Conservation (phyloP, 305 asterid species). For the Fraxinus baroniana region DNA sequence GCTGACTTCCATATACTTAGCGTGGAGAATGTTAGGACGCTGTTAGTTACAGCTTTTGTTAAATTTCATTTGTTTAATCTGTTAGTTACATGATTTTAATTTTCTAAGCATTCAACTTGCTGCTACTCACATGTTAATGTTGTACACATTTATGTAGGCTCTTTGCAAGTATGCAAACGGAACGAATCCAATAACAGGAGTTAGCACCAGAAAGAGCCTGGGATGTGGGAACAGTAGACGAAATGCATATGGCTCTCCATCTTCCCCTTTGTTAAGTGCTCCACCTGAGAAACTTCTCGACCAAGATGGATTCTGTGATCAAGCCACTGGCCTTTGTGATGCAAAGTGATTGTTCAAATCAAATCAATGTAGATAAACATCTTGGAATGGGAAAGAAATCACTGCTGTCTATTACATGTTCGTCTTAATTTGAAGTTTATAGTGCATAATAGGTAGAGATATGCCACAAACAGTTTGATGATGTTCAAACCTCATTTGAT, state of each 20-base stretch:
- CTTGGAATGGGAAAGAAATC: not conserved
- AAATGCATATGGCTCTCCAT: slow-evolving; percentile 94
- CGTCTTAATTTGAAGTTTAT: not conserved
- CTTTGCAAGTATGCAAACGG: slow-evolving; percentile 94
- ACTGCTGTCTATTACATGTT: not conserved
- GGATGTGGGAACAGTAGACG: slow-evolving; percentile 89
- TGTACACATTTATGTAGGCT: slow-evolving; percentile 39
- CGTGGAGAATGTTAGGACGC: not conserved
- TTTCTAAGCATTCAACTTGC: not conserved
- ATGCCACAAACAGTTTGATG: not conserved
- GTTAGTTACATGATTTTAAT: not conserved
- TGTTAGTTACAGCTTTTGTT: not conserved
- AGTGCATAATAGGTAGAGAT: not conserved
- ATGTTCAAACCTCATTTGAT: not conserved
- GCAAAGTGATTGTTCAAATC: slow-evolving; percentile 19
- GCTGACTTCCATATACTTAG: not conserved
- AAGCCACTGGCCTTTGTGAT: slow-evolving; percentile 74
- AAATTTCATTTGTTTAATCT: no score
- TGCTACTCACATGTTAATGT: not conserved
- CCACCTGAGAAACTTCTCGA: slow-evolving; percentile 82
- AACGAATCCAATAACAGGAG: slow-evolving; percentile 80
- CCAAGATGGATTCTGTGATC: slow-evolving; percentile 78
- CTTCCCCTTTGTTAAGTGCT: slow-evolving; percentile 85
- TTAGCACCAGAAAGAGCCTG: slow-evolving; percentile 79
- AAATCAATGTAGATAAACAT: not conserved